Conservation (phyloP, 2,329 filamentous ascomycete species). For the Onygenales sp. region DNA sequence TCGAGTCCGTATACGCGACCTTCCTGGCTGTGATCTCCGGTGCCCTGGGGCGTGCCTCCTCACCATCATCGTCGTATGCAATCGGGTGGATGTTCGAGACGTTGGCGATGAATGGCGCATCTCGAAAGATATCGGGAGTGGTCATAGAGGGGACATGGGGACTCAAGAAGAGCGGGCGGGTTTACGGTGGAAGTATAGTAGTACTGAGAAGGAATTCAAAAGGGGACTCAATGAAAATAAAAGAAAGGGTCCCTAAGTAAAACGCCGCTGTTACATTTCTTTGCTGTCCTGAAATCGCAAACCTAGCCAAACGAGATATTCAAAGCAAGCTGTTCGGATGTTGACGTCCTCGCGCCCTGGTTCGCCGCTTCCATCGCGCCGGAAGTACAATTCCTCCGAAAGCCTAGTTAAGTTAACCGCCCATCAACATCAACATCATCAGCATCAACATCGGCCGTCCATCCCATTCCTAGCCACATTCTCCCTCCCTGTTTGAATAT, state of each 20-base stretch:
- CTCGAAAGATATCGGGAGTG: constrained; percentile 35
- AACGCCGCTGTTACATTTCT: neutral
- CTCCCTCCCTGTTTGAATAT: too few species aligned
- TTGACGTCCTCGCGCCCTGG: neutral
- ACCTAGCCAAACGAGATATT: too few species aligned
- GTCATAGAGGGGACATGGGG: constrained; percentile 39
- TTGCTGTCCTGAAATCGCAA: neutral
- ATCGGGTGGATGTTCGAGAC: constrained; percentile 30
- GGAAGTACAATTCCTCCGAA: too few species aligned
- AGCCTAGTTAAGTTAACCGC: too few species aligned
- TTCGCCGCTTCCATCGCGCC: too few species aligned
- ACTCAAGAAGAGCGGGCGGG: constrained; percentile 7
- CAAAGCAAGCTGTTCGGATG: too few species aligned
- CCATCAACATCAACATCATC: too few species aligned
- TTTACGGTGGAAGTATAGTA: neutral
- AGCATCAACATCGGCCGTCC: too few species aligned
- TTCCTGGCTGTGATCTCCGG: constrained; percentile 19
- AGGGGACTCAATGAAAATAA: neutral
- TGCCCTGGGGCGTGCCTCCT: constrained; percentile 7
- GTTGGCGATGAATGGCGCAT: constrained; percentile 39
- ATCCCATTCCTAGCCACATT: too few species aligned
- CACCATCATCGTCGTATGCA: constrained; percentile 7
- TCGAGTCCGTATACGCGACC: constrained; percentile 29
- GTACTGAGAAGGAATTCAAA: neutral
- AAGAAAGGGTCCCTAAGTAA: neutral